These are phyloP conservation scores for Kewa caespitosa DNA, from an alignment of 179 eudicot species.

Conservation along the genomic window DNA sequence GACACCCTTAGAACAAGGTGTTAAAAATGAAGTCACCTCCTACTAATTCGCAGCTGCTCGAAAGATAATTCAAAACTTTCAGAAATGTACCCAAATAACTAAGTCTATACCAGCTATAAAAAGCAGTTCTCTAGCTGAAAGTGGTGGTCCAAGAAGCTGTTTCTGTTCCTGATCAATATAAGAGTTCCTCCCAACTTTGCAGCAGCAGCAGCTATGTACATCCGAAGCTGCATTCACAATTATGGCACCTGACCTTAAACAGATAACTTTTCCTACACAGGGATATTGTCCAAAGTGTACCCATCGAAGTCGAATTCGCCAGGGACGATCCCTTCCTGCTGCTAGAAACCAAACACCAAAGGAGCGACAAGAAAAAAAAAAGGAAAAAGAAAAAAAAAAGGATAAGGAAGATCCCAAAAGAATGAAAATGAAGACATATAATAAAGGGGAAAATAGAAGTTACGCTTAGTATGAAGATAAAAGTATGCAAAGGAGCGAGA, in stretches of 20 bases:
- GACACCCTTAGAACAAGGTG: conserved; percentile 18
- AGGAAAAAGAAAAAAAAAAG: too few species aligned
- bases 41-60: conserved; percentile 19
- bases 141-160: conserved; percentile 12
- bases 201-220: conserved; percentile 47
- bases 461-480: too few species aligned
- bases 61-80: conserved; percentile 27
- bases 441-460: too few species aligned
- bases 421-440: not conserved
- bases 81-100: conserved; percentile 29
- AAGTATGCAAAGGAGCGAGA: too few species aligned
- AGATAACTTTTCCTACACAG: conserved; percentile 38
- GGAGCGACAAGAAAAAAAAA: not conserved
- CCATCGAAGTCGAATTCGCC: conserved; percentile 78
- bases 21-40: not conserved
- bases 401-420: not conserved
- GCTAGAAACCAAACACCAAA: conserved; percentile 34
- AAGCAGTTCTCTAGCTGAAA: conserved; percentile 20
- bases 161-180: conserved; percentile 1
- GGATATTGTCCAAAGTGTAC: conserved; percentile 69
- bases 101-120: conserved; percentile 25
- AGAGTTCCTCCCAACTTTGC: conserved; percentile 19
- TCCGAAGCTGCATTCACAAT: conserved; percentile 25
- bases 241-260: conserved; percentile 20
- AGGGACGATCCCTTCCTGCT: conserved; percentile 66